Base-by-base conservation (phyloP, 495 filamentous ascomycete genomes). In the Penicillium cataractarum region DNA sequence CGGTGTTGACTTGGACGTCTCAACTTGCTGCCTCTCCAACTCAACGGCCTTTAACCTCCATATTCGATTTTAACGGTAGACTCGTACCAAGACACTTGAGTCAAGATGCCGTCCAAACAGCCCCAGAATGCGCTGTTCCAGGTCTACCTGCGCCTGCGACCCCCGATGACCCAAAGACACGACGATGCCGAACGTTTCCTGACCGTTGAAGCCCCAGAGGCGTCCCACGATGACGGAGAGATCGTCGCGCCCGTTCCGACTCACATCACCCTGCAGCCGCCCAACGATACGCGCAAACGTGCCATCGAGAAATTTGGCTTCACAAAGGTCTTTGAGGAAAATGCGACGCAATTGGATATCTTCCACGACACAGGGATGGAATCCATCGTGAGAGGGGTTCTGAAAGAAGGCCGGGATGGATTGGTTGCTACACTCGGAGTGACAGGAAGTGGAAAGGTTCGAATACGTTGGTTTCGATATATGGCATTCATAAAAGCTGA, bases 271-370 rank as follows among this genome's bases (percentile, higher is more conserved):
- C 80, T 97, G 10, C 92, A 92, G 65, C 92, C 93, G 1, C 93
- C 93, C 0, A 88, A 84, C 49, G 90, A 92, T 51, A 83, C 75
- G 65, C 81, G 95, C 55, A 89, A 93, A 61, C 88, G 92, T 19
- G 92, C 92, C 5, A 84, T 97, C 33, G 95, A 99, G 78, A 92
- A 88, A 69, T 99, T 98, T 65, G 91, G 89, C 0, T 99, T 99
- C 72, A 99, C 96, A 6, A 87, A 84, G 64, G 91, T 99, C 17
- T 98, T 97, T 67, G 90, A 96, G 65, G 93, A 97, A 67, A 80
- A 88, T 67, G 86, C 91, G 1, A 84, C 82, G 15, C 95, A 99
- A 66, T 78, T 96, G 27, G 91, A 97, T 68, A 76, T 99, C 24
- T 97, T 98, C 68, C 85, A 93, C 60, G 90, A 89, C 63, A 93